A percentile compares a stretch with the other conserved stretches of the same genome.
Evolutionary conservation across 2,329 filamentous ascomycete genomes (phyloP).

Genomic region (Pyrenochaeta sp.): DNA sequence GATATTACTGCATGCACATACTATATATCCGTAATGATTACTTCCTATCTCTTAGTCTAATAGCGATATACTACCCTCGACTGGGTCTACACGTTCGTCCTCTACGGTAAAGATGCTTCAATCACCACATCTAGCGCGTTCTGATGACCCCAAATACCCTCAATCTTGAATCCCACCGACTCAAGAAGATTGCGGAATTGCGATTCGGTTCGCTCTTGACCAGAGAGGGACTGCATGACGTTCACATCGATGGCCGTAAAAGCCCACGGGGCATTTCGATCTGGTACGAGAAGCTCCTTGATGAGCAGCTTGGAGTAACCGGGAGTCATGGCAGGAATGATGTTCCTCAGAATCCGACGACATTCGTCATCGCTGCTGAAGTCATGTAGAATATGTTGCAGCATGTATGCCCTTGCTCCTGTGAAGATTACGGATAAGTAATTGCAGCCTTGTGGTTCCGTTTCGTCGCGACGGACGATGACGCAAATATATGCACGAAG

Average conservation of each 20-base stretch:
- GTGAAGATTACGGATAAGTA: not conserved
- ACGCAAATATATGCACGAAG: not conserved
- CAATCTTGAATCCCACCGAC: constrained; percentile 11
- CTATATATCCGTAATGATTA: too few species aligned
- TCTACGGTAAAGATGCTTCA: constrained; percentile 9
- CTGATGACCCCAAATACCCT: constrained; percentile 7
- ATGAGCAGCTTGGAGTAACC: constrained; percentile 18
- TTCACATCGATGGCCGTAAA: constrained; percentile 16
- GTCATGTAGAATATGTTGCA: constrained; percentile 15
- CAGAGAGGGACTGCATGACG: constrained; percentile 12
- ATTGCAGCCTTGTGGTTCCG: not conserved
- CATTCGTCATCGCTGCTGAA: constrained; percentile 12
- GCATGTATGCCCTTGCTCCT: constrained; percentile 14
- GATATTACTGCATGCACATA: too few species aligned
- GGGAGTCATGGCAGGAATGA: constrained; percentile 16
- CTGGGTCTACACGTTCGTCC: not conserved
- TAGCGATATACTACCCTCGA: too few species aligned
- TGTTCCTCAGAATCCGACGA: constrained; percentile 11
- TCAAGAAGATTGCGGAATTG: constrained; percentile 11
- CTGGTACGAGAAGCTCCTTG: constrained; percentile 15
- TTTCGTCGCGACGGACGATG: not conserved
- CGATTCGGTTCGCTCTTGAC: constrained; percentile 9
- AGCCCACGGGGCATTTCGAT: constrained; percentile 12
- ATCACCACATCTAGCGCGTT: constrained; percentile 12
- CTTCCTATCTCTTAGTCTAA: too few species aligned